Evolutionary conservation across 208 protist species (phyloP), one percentile per base, ranked within the genome.

Genomic region (Blastocrithidia nonstop): DNA sequence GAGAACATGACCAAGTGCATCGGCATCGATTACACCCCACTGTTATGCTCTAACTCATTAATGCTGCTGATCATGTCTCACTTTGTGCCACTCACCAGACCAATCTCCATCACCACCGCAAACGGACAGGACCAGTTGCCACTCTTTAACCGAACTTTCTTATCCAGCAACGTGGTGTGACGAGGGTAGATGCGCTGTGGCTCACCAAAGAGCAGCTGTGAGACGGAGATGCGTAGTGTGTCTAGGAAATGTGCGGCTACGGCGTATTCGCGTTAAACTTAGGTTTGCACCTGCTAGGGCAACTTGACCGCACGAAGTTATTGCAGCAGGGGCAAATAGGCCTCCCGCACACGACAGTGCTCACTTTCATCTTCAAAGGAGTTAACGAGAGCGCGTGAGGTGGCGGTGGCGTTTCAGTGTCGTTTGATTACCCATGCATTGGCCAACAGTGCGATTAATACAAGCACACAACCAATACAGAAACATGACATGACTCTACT

Each of bases 131-230:
- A n/a, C 29, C 29, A 35, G 29, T n/a, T 11, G 29, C 29, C 29
- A 11, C n/a, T 11, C 29, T 35, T n/a, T 11, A 35, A n/a, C 11
- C 29, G 29, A 11, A 35, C 29, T n/a, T 35, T 35, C 11, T n/a
- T 35, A n/a, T n/a, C 11, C 29, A 35, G 29, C 11, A 35, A 11
- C 11, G 5, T 31, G 5, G 22, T 36, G 27, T 16, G 6, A 6
- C 13, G 20, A 25, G 5, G 21, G 33, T 4, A 21, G 15, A 45
- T n/a, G n/a, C n/a, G 46, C 22, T 22, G 29, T 15, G 29, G 6
- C 19, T 13, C 22, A 36, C 54, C 46, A n/a, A 45, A 47, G 8
- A 60, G 19, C 7, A 49, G 11, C 54, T 60, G 54, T n/a, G 54
- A 48, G 21, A 52, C 22, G 15, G 23, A 17, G n/a, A 37, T 20